phyloP scores from a whole-genome alignment of 2,329 filamentous ascomycete genomes.

The Colletotrichum acutatum region DNA sequence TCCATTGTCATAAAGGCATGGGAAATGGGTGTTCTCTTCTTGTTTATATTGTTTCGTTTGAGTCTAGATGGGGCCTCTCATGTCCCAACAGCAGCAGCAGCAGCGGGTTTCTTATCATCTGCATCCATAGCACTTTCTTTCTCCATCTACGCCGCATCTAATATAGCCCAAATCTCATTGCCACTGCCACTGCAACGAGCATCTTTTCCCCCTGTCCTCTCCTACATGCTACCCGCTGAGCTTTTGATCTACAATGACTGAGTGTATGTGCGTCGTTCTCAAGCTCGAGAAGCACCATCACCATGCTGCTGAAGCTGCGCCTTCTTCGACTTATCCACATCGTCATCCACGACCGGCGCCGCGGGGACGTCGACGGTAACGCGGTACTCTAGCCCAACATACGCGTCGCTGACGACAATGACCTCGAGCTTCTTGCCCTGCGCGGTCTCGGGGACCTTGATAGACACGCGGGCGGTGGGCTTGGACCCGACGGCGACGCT shows the following conservation, averaged over 20 bases:
- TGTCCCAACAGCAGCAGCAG: neutral
- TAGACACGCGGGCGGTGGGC: slow-evolving; percentile 64
- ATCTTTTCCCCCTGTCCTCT: neutral
- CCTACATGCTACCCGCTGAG: no score
- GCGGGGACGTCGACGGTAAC: slow-evolving; percentile 64
- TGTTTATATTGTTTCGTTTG: neutral
- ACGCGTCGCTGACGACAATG: slow-evolving; percentile 85
- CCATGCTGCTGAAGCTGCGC: slow-evolving; percentile 34
- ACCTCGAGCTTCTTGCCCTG: slow-evolving; percentile 76
- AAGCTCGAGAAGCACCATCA: slow-evolving; percentile 20
- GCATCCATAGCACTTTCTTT: neutral
- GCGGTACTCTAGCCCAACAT: slow-evolving; percentile 76
- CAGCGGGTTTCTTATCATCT: neutral
- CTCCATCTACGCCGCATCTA: neutral
- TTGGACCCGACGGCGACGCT: slow-evolving; percentile 53
- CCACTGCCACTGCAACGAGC: no score
- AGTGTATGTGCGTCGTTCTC: neutral
- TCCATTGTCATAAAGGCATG: neutral
- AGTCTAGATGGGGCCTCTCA: neutral
- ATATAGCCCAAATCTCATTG: neutral
- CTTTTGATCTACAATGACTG: neutral
- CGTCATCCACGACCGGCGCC: slow-evolving; percentile 59
- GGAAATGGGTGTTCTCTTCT: neutral
- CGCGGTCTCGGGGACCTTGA: slow-evolving; percentile 68
- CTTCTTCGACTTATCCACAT: slow-evolving; percentile 56